Conservation (phyloP, 148 eudicot genomes). For the Rhododendron ferrugineum region DNA sequence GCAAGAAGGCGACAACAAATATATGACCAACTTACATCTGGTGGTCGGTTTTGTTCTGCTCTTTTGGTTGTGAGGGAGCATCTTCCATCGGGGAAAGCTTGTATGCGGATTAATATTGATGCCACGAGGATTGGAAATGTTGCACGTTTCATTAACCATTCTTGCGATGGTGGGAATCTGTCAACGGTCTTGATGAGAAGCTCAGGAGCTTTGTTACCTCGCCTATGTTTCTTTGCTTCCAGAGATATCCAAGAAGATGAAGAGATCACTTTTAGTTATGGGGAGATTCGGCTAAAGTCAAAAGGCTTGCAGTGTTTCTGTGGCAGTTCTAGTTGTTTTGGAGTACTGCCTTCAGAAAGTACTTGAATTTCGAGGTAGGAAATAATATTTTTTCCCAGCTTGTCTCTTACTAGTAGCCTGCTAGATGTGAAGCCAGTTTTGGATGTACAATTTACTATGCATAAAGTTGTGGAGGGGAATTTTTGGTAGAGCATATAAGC, state of each 20-base stretch:
- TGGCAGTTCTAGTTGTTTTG: constrained; percentile 56
- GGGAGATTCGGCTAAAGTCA: constrained; percentile 40
- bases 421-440: background rate
- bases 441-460: background rate
- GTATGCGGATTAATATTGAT: constrained; percentile 81
- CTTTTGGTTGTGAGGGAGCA: constrained; percentile 81
- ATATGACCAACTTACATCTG: constrained; percentile 52
- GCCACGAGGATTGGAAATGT: constrained; percentile 73
- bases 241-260: constrained; percentile 57
- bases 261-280: constrained; percentile 86
- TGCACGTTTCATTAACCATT: constrained; percentile 80
- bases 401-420: background rate
- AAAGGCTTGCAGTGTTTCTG: constrained; percentile 66
- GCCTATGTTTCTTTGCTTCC: constrained; percentile 68
- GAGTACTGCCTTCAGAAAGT: constrained; percentile 74
- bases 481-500: too few species aligned
- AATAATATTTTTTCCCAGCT: background rate
- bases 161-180: constrained; percentile 88
- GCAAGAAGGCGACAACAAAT: constrained; percentile 56
- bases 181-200: constrained; percentile 53
- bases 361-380: constrained; percentile 32
- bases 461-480: too few species aligned
- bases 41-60: constrained; percentile 48
- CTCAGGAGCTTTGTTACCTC: constrained; percentile 67
- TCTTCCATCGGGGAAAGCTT: constrained; percentile 81